phyloP scores from a whole-genome alignment of 257 asterid species.

The Solanum neorickii region DNA sequence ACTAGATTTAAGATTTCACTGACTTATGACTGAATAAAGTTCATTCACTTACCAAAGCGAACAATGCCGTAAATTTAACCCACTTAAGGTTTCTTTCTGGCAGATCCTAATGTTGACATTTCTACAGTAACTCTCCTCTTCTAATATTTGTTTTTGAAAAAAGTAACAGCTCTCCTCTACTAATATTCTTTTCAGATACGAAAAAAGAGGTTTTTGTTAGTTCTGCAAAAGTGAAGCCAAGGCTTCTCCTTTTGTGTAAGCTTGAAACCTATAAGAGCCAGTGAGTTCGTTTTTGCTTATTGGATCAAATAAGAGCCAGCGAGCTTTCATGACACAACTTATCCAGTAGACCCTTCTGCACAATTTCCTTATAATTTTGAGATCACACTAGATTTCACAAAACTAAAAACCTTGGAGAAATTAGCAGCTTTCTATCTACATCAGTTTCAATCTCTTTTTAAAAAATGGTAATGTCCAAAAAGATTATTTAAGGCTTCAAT shows the following conservation, averaged over 20 bases:
- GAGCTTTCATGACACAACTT: not conserved
- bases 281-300: not conserved
- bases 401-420: not conserved
- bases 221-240: not conserved
- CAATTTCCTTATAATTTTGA: not conserved
- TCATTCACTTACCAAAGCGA: not conserved
- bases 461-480: not conserved
- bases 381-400: not conserved
- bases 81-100: not conserved
- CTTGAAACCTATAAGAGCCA: not conserved
- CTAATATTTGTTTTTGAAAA: not conserved
- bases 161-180: not conserved
- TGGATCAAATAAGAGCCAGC: not conserved
- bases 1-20: not conserved
- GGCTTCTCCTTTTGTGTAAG: not conserved
- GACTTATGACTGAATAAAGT: not conserved
- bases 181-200: not conserved
- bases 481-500: not conserved
- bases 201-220: not conserved
- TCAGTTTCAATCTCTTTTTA: not conserved
- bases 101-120: not conserved
- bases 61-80: not conserved
- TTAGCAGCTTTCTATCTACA: not conserved
- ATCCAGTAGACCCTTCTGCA: not conserved
- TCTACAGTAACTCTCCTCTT: not conserved